These are phyloP conservation scores for Neohortaea acidophila DNA, from an alignment of 495 filamentous ascomycete species.

Conservation along the genomic window DNA sequence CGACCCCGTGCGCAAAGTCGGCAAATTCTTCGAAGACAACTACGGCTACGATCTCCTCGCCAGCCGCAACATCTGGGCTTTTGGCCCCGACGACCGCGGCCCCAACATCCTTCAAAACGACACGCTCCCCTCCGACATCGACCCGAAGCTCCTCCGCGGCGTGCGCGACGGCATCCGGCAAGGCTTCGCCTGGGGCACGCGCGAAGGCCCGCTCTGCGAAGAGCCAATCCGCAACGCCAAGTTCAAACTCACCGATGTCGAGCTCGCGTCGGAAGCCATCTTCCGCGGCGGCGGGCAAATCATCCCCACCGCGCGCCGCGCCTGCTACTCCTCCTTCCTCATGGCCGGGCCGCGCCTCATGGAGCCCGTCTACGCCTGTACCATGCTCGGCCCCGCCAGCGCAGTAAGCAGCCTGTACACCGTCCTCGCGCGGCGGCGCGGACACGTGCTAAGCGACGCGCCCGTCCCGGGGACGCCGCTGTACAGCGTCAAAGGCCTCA, in stretches of 20 bases:
- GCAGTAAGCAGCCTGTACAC: conserved; percentile 81
- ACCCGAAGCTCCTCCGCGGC: conserved; percentile 74
- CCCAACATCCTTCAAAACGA: conserved; percentile 97
- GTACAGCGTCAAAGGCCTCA: conserved; percentile 74
- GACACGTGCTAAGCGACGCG: conserved; percentile 83
- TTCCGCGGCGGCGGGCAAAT: conserved; percentile 93
- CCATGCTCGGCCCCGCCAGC: conserved; percentile 86
- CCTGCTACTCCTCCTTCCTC: conserved; percentile 86
- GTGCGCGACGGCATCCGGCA: conserved; percentile 85
- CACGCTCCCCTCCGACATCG: conserved; percentile 76
- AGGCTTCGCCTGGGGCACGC: conserved; percentile 87
- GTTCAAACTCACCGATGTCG: conserved; percentile 83
- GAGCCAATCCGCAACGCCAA: conserved; percentile 96
- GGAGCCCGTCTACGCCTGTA: conserved; percentile 85
- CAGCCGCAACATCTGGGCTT: conserved; percentile 92
- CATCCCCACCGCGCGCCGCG: conserved; percentile 82
- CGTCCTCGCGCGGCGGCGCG: conserved; percentile 70
- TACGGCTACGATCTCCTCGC: conserved; percentile 95
- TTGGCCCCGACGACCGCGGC: conserved; percentile 87
- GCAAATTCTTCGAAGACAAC: conserved; percentile 92
- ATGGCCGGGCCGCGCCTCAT: conserved; percentile 94
- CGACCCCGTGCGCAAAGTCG: conserved; percentile 82
- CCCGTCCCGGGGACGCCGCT: conserved; percentile 89
- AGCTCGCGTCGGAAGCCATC: conserved; percentile 75
- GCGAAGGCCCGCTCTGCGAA: conserved; percentile 95